phyloP scores from a whole-genome alignment of 2,329 filamentous ascomycete species.

The Teratosphaeria destructans region DNA sequence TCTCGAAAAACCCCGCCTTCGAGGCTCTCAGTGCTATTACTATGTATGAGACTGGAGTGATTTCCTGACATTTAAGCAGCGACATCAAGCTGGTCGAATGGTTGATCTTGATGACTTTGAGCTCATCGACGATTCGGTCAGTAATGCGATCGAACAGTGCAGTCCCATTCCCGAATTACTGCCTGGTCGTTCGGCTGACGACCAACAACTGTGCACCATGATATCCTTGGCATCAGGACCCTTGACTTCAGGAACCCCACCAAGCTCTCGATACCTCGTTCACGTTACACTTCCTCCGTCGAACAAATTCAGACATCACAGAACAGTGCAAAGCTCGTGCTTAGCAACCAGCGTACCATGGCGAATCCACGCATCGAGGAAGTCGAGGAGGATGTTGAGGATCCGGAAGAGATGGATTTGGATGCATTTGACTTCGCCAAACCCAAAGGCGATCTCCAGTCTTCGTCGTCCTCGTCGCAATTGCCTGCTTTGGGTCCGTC shows the following conservation, averaged over 20 bases:
- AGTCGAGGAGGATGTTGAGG: constrained; percentile 58
- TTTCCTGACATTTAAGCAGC: too few species aligned
- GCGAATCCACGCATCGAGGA: constrained; percentile 84
- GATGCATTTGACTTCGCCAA: constrained; percentile 48
- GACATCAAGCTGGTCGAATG: too few species aligned
- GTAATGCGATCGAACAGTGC: too few species aligned
- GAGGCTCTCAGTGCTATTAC: too few species aligned
- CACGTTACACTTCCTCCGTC: too few species aligned
- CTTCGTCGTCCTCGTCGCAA: constrained; percentile 11
- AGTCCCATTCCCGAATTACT: too few species aligned
- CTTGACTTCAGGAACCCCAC: background rate
- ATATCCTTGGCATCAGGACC: background rate
- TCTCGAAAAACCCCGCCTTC: background rate
- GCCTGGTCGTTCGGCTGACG: too few species aligned
- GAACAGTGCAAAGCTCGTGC: background rate
- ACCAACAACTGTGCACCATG: background rate
- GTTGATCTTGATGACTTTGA: background rate
- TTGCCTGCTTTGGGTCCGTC: constrained; percentile 12
- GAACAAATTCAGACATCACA: background rate
- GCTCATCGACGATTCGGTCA: background rate
- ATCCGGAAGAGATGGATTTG: constrained; percentile 79
- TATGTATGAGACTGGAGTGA: too few species aligned
- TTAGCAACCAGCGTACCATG: constrained; percentile 46
- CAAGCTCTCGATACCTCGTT: background rate
- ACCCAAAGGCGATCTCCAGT: constrained; percentile 15